Conservation (phyloP, 257 asterid species). For the Galeopsis tetrahit region DNA sequence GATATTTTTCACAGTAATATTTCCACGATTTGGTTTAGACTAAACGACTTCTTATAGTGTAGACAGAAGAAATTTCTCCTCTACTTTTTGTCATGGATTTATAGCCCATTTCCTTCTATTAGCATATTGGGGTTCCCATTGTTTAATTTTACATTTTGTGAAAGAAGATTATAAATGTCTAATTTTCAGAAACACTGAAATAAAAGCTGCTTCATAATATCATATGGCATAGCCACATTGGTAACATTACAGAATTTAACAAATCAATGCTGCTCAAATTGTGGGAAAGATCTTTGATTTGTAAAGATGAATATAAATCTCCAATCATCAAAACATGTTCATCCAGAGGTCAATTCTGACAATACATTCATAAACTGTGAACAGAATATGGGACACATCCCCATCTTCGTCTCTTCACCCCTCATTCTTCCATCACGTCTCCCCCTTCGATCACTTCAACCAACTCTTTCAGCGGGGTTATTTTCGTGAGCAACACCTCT, state of each 20-base stretch:
- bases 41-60: constrained; percentile 2
- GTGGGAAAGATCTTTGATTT: background rate
- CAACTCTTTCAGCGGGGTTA: constrained; percentile 75
- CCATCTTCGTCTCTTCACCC: background rate
- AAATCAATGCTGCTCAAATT: background rate
- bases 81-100: background rate
- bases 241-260: background rate
- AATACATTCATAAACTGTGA: background rate
- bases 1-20: background rate
- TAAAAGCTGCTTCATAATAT: background rate
- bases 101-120: background rate
- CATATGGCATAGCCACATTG: background rate
- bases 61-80: background rate
- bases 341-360: background rate
- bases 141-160: background rate
- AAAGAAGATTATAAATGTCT: background rate
- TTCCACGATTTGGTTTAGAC: background rate
- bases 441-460: constrained; percentile 82
- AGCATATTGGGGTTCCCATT: background rate
- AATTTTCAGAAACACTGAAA: background rate
- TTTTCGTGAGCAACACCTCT: constrained; percentile 85
- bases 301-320: background rate
- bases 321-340: background rate
- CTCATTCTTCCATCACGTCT: constrained; percentile 54
- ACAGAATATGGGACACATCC: background rate